Conservation (phyloP, 768 basidiomycete species). For the Pleurotus eryngii region DNA sequence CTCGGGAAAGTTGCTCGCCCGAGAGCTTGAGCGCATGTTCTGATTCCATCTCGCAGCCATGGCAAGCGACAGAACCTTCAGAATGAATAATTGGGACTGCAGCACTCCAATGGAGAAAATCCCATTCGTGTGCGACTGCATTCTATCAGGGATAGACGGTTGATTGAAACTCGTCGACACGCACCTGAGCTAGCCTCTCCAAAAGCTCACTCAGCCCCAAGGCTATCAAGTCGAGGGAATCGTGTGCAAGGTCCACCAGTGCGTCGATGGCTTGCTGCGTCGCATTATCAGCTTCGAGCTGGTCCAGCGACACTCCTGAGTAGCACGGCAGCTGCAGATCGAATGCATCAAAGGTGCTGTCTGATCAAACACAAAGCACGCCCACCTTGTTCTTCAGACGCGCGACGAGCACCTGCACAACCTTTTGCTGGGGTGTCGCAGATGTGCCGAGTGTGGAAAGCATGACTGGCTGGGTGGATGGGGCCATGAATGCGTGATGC, state of each 20-base stretch:
- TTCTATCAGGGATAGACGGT: no score
- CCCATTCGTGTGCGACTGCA: slow-evolving; percentile 55
- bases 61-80: slow-evolving; percentile 76
- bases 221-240: slow-evolving; percentile 77
- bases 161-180: slow-evolving; percentile 11
- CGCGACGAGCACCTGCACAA: slow-evolving; percentile 76
- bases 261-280: slow-evolving; percentile 76
- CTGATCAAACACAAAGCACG: slow-evolving; percentile 3
- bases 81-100: slow-evolving; percentile 82
- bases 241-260: slow-evolving; percentile 73
- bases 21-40: slow-evolving; percentile 40
- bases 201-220: slow-evolving; percentile 75
- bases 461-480: slow-evolving; percentile 26
- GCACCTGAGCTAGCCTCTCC: slow-evolving; percentile 75
- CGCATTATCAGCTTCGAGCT: slow-evolving; percentile 72
- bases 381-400: slow-evolving; percentile 78
- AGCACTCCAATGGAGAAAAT: slow-evolving; percentile 64
- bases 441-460: slow-evolving; percentile 30
- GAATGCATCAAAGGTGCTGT: slow-evolving; percentile 8
- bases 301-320: slow-evolving; percentile 71
- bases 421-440: slow-evolving; percentile 74
- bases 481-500: slow-evolving; percentile 34
- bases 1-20: slow-evolving; percentile 36
- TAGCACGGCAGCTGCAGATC: slow-evolving; percentile 71
- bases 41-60: slow-evolving; percentile 76